These are phyloP conservation scores for Phoma sp. DNA, from an alignment of 2,329 filamentous ascomycete genomes.

Conservation along the genomic window DNA sequence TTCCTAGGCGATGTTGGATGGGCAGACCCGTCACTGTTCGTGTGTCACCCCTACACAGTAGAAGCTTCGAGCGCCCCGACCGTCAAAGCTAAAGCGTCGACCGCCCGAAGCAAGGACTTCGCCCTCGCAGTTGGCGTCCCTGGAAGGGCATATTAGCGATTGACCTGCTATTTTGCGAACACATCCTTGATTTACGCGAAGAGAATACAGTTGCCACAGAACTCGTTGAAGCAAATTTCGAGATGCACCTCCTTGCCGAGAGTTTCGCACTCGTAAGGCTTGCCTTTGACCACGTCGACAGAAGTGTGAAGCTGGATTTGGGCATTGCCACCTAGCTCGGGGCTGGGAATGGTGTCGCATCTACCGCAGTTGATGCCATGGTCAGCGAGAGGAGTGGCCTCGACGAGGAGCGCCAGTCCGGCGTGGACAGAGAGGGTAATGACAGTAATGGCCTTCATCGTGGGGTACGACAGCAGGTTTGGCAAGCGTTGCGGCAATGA, in stretches of 20 bases:
- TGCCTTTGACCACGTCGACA: neutral
- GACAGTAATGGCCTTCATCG: too few species aligned
- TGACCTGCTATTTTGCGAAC: neutral
- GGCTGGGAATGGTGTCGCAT: constrained; percentile 5
- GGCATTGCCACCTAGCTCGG: neutral
- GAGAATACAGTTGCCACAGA: constrained; percentile 8
- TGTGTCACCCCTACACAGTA: neutral
- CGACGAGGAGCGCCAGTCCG: too few species aligned
- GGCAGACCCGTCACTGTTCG: too few species aligned
- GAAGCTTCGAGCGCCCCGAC: constrained; percentile 6
- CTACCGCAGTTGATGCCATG: constrained; percentile 1
- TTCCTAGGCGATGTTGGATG: too few species aligned
- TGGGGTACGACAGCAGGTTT: too few species aligned
- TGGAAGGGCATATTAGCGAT: neutral
- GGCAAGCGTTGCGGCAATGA: too few species aligned
- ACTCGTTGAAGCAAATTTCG: constrained; percentile 2
- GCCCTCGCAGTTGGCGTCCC: constrained; percentile 5
- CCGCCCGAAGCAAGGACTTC: constrained; percentile 2
- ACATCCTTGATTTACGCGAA: neutral
- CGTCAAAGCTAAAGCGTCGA: neutral
- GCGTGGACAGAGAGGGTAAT: too few species aligned
- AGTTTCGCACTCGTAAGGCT: constrained; percentile 8
- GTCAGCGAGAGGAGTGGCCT: neutral
- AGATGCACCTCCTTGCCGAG: constrained; percentile 3
- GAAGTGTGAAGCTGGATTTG: constrained; percentile 6